These are phyloP conservation scores for Paramecium tetraurelia DNA, from an alignment of 73 alveolate species.

Conservation along the genomic window DNA sequence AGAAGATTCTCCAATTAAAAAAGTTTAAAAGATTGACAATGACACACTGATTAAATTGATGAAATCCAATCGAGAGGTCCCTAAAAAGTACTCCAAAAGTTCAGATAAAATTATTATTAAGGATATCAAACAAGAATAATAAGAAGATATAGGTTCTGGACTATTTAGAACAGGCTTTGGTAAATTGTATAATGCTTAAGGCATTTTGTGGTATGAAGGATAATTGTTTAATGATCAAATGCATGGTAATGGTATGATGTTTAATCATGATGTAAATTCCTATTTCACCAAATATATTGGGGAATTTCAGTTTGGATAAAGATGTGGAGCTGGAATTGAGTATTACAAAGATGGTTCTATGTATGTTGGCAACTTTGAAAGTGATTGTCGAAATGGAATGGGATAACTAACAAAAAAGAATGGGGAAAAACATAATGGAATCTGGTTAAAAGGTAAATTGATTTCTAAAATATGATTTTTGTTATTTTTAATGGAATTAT, in stretches of 20 bases:
- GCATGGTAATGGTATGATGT: conserved; percentile 45
- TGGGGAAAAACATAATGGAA: conserved; percentile 8
- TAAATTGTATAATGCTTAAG: background rate
- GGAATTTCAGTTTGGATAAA: background rate
- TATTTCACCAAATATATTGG: background rate
- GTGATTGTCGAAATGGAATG: background rate
- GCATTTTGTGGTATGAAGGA: conserved; percentile 48
- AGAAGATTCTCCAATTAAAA: background rate
- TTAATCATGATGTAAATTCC: background rate
- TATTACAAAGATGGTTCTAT: conserved; percentile 22
- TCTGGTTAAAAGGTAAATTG: background rate
- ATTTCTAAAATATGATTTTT: background rate
- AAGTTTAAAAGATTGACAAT: background rate
- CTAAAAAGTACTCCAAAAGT: background rate
- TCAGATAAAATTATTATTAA: background rate
- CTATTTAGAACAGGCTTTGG: conserved; percentile 11
- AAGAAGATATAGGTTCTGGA: background rate
- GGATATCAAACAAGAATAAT: background rate
- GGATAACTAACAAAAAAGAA: background rate
- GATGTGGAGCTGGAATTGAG: conserved; percentile 3
- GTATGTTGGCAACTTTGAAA: background rate
- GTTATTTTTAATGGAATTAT: background rate
- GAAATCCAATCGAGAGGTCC: background rate
- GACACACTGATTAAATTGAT: background rate
- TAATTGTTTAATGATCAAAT: conserved; percentile 33